Evolutionary conservation across 768 basidiomycete genomes (phyloP).

Genomic region (Xanthoconium stramineum): DNA sequence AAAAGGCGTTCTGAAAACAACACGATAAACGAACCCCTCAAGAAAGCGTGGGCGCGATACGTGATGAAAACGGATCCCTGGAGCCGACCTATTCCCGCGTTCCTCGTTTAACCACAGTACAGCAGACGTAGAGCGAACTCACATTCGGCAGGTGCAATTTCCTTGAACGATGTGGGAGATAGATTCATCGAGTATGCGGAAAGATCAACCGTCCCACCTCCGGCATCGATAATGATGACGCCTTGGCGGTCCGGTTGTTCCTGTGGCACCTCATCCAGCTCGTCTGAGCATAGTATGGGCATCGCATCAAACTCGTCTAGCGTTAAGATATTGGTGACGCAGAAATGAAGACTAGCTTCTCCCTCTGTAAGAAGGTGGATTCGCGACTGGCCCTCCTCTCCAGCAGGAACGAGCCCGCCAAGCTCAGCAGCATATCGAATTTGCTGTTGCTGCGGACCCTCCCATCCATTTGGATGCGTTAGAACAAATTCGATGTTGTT

Average conservation of each 20-base stretch:
- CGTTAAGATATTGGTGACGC: conserved; percentile 43
- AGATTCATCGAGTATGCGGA: conserved; percentile 39
- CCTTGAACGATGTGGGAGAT: conserved; percentile 37
- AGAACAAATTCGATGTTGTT: conserved; percentile 47
- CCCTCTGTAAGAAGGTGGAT: conserved; percentile 59
- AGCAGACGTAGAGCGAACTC: neutral
- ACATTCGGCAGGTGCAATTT: conserved; percentile 35
- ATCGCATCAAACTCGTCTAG: conserved; percentile 21
- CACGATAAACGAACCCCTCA: conserved; percentile 26
- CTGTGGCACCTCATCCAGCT: conserved; percentile 11
- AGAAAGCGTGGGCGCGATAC: conserved; percentile 28
- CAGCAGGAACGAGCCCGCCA: conserved; percentile 48
- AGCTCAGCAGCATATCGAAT: conserved; percentile 49
- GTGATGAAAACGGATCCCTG: conserved; percentile 39
- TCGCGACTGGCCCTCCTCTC: conserved; percentile 34
- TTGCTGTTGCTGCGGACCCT: conserved; percentile 50
- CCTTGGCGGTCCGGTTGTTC: conserved; percentile 24
- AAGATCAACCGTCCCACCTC: conserved; percentile 40
- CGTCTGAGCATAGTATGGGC: conserved; percentile 16
- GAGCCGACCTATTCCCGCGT: conserved; percentile 30
- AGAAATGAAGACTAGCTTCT: conserved; percentile 53
- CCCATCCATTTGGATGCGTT: conserved; percentile 65
- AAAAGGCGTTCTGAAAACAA: neutral
- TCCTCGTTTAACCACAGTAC: neutral
- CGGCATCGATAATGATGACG: conserved; percentile 48